These are phyloP conservation scores for Brassica napus DNA, from an alignment of 345 rosid genomes.

Conservation along the genomic window Da-Ae NC_063449.1:29110501-29111000, in stretches of 20 bases:
- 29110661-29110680: background rate
- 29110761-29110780: background rate
- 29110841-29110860: slow-evolving; percentile 25
- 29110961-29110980: slow-evolving; percentile 50
- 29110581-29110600: too few species aligned
- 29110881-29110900: slow-evolving; percentile 44
- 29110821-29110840: slow-evolving; percentile 6
- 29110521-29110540: too few species aligned
- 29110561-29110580: too few species aligned
- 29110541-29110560: too few species aligned
- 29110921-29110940: slow-evolving; percentile 42
- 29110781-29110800: background rate
- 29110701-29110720: background rate
- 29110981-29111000: background rate
- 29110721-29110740: background rate
- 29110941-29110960: slow-evolving; percentile 44
- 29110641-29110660: background rate
- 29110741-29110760: background rate
- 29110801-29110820: slow-evolving; percentile 10
- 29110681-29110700: background rate
- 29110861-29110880: slow-evolving; percentile 21
- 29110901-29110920: slow-evolving; percentile 42
- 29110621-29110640: background rate
- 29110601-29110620: too few species aligned
- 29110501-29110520: too few species aligned